These are phyloP conservation scores for Myrmaecium sp. DNA, from an alignment of 2,329 filamentous ascomycete genomes.

Conservation along the genomic window DNA sequence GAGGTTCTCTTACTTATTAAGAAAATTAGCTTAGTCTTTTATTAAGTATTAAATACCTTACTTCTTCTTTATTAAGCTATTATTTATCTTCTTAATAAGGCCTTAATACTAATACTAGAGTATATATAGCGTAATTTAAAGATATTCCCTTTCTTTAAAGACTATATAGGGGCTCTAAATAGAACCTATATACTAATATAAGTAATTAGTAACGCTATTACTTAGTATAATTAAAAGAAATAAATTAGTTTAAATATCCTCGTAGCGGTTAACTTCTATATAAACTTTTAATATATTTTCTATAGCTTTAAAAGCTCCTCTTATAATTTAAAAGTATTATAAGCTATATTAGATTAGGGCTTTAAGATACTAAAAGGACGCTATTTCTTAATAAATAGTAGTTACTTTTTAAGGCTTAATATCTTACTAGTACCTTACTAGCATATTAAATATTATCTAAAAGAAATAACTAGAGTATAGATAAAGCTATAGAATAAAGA, in stretches of 20 bases:
- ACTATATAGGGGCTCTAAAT: constrained; percentile 2
- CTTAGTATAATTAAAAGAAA: constrained; percentile 1
- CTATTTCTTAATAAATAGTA: constrained; percentile 1
- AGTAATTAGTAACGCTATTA: not conserved
- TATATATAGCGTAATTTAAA: too few relatives aligned
- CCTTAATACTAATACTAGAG: too few relatives aligned
- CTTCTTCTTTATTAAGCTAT: too few relatives aligned
- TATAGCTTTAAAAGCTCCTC: constrained; percentile 2
- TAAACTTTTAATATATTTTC: constrained; percentile 3
- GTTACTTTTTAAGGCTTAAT: not conserved
- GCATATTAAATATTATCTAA: constrained; percentile 1
- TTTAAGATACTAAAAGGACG: not conserved
- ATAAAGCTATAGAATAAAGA: too few relatives aligned
- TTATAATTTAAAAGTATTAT: constrained; percentile 1
- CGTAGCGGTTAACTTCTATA: constrained; percentile 2
- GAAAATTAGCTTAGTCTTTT: too few relatives aligned
- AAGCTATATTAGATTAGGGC: not conserved
- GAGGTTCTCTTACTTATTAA: too few relatives aligned
- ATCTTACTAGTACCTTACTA: not conserved
- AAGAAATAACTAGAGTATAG: too few relatives aligned
- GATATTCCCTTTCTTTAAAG: constrained; percentile 1
- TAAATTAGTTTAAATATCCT: constrained; percentile 1
- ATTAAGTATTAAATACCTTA: too few relatives aligned
- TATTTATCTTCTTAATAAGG: too few relatives aligned
- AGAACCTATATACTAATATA: constrained; percentile 1